phyloP scores from a whole-genome alignment of 805 yeast genomes.

The Zygosaccharomyces lentus region DNA sequence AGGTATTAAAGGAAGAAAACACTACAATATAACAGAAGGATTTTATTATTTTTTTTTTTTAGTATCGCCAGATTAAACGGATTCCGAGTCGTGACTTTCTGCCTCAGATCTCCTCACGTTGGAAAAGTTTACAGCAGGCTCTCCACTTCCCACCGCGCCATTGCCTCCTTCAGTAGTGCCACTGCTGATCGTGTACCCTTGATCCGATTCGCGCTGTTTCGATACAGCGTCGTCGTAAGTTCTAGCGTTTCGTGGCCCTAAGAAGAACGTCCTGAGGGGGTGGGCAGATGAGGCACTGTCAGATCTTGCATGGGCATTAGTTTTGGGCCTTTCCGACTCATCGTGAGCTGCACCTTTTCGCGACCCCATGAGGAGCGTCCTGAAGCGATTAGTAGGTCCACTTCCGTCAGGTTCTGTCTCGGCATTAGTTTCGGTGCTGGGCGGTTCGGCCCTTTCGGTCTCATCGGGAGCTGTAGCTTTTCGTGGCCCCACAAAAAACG shows the following conservation, averaged over 20 bases:
- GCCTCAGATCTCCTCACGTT: background rate
- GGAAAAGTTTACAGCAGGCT: background rate
- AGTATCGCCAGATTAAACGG: background rate
- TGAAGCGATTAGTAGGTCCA: slow-evolving; percentile 34
- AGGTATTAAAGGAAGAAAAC: background rate
- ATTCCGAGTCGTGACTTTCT: background rate
- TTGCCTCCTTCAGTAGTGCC: background rate
- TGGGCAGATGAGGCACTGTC: slow-evolving; percentile 42
- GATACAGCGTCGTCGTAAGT: slow-evolving; percentile 21
- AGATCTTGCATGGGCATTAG: slow-evolving; percentile 33
- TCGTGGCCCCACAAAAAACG: slow-evolving; percentile 48
- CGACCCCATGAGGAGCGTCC: slow-evolving; percentile 48
- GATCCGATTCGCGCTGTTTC: slow-evolving; percentile 11
- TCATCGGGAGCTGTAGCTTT: slow-evolving; percentile 4
- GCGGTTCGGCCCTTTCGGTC: slow-evolving; percentile 35
- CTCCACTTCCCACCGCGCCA: background rate
- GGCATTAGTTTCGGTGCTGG: slow-evolving; percentile 34
- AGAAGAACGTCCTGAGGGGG: slow-evolving; percentile 42
- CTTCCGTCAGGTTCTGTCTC: slow-evolving; percentile 44
- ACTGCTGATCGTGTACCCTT: background rate
- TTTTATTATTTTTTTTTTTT: background rate
- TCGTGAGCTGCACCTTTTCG: slow-evolving; percentile 1
- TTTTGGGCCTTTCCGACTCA: slow-evolving; percentile 19
- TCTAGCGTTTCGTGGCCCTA: slow-evolving; percentile 36
- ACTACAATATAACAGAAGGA: background rate